phyloP scores from a whole-genome alignment of 1,139 yeast species.

The Hyphopichia buzzinii region DNA sequence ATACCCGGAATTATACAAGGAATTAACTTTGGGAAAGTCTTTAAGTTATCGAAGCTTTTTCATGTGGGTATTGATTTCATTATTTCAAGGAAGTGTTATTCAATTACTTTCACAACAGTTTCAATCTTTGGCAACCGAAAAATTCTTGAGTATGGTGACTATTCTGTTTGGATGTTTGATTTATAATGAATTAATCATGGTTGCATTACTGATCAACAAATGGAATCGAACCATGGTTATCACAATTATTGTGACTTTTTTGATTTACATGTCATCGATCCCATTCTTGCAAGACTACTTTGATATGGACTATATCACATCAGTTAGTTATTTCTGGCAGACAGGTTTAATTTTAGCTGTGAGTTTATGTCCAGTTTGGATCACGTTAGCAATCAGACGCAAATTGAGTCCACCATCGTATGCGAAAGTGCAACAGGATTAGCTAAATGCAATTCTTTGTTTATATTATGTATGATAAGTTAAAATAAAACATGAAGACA shows the following conservation, averaged over 20 bases:
- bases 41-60: conserved; percentile 85
- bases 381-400: conserved; percentile 70
- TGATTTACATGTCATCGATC: conserved; percentile 65
- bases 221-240: conserved; percentile 83
- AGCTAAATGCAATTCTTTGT: conserved; percentile 5
- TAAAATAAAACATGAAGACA: neutral
- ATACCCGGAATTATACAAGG: conserved; percentile 94
- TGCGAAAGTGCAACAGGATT: conserved; percentile 89
- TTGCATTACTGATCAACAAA: conserved; percentile 83
- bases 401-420: conserved; percentile 89
- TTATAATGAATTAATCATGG: conserved; percentile 89
- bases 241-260: conserved; percentile 68
- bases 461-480: neutral
- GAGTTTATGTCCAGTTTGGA: conserved; percentile 89
- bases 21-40: conserved; percentile 83
- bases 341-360: conserved; percentile 59
- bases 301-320: conserved; percentile 61
- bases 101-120: conserved; percentile 79
- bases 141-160: conserved; percentile 77
- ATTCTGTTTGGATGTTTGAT: conserved; percentile 78
- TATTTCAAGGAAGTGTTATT: conserved; percentile 82
- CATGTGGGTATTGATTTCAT: conserved; percentile 84
- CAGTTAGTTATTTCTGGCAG: conserved; percentile 69
- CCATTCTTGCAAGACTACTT: conserved; percentile 87
- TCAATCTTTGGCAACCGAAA: conserved; percentile 54